Conservation (phyloP, 352 stramenopile species). For the Phytophthora chlamydospora region DNA sequence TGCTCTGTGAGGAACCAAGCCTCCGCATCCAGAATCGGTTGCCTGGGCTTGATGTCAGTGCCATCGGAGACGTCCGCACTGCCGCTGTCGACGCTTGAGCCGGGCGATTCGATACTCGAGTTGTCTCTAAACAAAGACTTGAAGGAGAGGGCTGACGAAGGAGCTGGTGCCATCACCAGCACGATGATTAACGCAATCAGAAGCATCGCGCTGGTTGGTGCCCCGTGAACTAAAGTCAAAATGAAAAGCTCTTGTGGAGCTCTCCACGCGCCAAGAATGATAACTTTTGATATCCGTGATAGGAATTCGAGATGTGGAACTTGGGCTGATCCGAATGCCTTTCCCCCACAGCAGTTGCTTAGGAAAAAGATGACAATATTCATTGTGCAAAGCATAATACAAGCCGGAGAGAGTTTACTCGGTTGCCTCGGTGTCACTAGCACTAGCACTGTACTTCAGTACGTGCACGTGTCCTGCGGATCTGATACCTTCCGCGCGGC, state of each 20-base stretch:
- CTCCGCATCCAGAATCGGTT: slow-evolving; percentile 47
- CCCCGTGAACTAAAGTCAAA: not conserved
- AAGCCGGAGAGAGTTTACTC: slow-evolving; percentile 3
- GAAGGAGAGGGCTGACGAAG: slow-evolving; percentile 1
- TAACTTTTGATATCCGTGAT: slow-evolving; percentile 6
- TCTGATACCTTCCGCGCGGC: slow-evolving; percentile 23
- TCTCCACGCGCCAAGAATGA: not conserved
- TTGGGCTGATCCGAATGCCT: too few relatives aligned
- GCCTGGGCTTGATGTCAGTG: slow-evolving; percentile 22
- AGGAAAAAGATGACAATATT: not conserved
- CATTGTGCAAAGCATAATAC: not conserved
- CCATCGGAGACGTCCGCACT: slow-evolving; percentile 21
- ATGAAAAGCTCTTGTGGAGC: not conserved
- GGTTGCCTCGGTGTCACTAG: slow-evolving; percentile 1
- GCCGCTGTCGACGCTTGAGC: not conserved
- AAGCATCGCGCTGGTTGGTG: slow-evolving; percentile 11
- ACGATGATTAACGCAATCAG: slow-evolving; percentile 8
- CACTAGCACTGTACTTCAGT: too few relatives aligned
- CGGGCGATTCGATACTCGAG: not conserved
- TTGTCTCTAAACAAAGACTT: not conserved
- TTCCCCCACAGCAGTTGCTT: slow-evolving; percentile 14
- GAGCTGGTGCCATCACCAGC: not conserved
- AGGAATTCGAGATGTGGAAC: slow-evolving; percentile 15
- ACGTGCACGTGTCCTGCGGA: slow-evolving; percentile 26
- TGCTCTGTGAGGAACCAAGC: slow-evolving; percentile 60